Base-by-base conservation (phyloP, 805 yeast genomes). In the Hanseniaspora mollemarum region DNA sequence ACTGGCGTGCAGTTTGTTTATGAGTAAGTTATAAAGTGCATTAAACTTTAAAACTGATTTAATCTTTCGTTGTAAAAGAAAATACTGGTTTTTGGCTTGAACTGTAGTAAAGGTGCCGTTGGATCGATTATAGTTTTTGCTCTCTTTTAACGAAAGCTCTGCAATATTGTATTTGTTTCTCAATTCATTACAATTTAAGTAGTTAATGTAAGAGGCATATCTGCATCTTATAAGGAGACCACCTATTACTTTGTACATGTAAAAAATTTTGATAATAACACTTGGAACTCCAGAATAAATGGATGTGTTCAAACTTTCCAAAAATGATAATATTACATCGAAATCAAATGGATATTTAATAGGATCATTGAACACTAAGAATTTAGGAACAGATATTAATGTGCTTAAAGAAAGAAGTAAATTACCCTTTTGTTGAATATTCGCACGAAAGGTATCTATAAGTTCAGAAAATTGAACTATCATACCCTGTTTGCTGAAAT, bases 281-380 rank as follows among this genome's bases (percentile, higher is more conserved):
- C 13, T 16, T 2, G 26, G 7, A 18, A 32, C 19, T 13, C 22
- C 12, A 12, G 15, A 19, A n/a, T 26, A 22, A 12, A 39, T 13
- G 4, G 24, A 24, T 18, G 12, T 19, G 4, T 19, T 9, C 4
- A 48, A n/a, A 3, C 6, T 4, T 4, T 16, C 19, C 13, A 39
- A 5, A 28, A 40, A 48, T 8, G 8, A 9, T 18, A 25, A 16
- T 7, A 48, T 16, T 19, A n/a, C 45, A 18, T 25, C 16, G 32
- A 40, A 40, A 48, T 48, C 40, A 25, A 40, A 31, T 19, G 51
- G 51, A 33, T 40, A 48, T 8, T 48, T 40, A 24, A 32, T 31
- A 1, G 9, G 22, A 16, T 48, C 45, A 33, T 48, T 45, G 25
- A 48, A 32, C 1, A 48, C 38, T 19, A 48, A 35, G 33, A 36